Percentiles rank a stretch among this genome's conserved stretches.
These are phyloP conservation scores for Keqinozyma sinolaborantium DNA, from an alignment of 1,139 yeast species.

Conservation along the genomic window DNA sequence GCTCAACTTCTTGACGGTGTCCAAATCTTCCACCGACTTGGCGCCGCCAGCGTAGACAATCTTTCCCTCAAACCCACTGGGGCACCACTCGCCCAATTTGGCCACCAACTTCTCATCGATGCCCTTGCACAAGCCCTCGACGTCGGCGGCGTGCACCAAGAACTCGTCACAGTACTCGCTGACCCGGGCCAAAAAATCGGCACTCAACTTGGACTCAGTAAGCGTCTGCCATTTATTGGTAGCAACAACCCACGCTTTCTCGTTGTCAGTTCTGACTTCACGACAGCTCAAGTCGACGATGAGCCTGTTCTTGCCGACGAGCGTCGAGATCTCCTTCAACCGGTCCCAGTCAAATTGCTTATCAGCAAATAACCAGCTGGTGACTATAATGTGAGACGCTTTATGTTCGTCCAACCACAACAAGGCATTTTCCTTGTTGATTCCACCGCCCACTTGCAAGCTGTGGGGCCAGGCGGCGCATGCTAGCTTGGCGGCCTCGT, in stretches of 20 bases:
- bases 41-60: constrained; percentile 98
- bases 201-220: constrained; percentile 57
- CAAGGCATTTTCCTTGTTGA: constrained; percentile 66
- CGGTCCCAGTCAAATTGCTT: constrained; percentile 56
- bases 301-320: constrained; percentile 64
- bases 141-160: constrained; percentile 95
- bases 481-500: constrained; percentile 78
- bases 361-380: constrained; percentile 81
- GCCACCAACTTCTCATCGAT: constrained; percentile 76
- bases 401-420: constrained; percentile 62
- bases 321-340: constrained; percentile 39
- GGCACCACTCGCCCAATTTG: constrained; percentile 76
- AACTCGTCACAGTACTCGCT: constrained; percentile 77
- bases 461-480: constrained; percentile 67
- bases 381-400: constrained; percentile 85
- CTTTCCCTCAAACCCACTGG: constrained; percentile 52
- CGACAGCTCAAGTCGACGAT: constrained; percentile 93
- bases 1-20: constrained; percentile 62
- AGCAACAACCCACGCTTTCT: constrained; percentile 77
- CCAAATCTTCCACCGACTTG: constrained; percentile 63
- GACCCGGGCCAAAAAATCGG: constrained; percentile 50
- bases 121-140: constrained; percentile 93
- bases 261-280: constrained; percentile 29
- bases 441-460: constrained; percentile 93
- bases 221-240: constrained; percentile 96